A percentile compares a stretch with the other conserved stretches of the same genome.
phyloP scores from a whole-genome alignment of 306 rosid genomes.

The Glycine latifolia region DNA sequence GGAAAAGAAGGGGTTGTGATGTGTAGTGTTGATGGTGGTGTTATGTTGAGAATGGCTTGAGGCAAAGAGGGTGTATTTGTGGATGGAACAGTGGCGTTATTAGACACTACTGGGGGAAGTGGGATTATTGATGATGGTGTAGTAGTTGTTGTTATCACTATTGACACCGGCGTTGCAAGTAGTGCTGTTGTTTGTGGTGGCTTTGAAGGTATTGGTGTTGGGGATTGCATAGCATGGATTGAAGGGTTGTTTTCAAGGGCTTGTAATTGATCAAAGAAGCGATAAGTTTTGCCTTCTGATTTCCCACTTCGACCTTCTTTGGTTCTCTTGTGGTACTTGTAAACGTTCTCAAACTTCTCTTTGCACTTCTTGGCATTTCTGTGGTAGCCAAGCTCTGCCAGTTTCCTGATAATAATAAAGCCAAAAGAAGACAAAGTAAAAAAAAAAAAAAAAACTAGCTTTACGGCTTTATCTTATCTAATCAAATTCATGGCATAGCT shows the following conservation, averaged over 20 bases:
- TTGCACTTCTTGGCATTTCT: slow-evolving; percentile 94
- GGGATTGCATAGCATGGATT: slow-evolving; percentile 42
- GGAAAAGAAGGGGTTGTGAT: slow-evolving; percentile 50
- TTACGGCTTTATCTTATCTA: slow-evolving; percentile 39
- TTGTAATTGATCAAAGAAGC: slow-evolving; percentile 81
- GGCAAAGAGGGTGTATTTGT: slow-evolving; percentile 46
- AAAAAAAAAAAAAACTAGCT: not conserved
- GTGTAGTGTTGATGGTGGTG: slow-evolving; percentile 32
- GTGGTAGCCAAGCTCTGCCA: slow-evolving; percentile 84
- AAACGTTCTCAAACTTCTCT: slow-evolving; percentile 96
- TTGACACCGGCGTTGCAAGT: slow-evolving; percentile 45
- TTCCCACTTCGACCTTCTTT: slow-evolving; percentile 88
- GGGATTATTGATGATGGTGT: not conserved
- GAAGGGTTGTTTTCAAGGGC: slow-evolving; percentile 71
- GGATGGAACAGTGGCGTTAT: slow-evolving; percentile 62
- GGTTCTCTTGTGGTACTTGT: slow-evolving; percentile 94
- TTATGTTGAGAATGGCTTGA: slow-evolving; percentile 43
- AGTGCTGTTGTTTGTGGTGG: slow-evolving; percentile 21
- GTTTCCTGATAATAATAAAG: slow-evolving; percentile 64
- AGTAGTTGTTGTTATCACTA: slow-evolving; percentile 2
- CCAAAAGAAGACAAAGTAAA: slow-evolving; percentile 12
- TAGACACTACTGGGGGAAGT: not conserved
- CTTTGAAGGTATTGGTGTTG: slow-evolving; percentile 22
- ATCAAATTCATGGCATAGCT: slow-evolving; percentile 38
- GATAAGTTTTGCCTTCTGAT: slow-evolving; percentile 84